A percentile compares a stretch with the other conserved stretches of the same genome.
Conservation (phyloP, 176 grass and related monocot species). For the Juncus effusus region DNA sequence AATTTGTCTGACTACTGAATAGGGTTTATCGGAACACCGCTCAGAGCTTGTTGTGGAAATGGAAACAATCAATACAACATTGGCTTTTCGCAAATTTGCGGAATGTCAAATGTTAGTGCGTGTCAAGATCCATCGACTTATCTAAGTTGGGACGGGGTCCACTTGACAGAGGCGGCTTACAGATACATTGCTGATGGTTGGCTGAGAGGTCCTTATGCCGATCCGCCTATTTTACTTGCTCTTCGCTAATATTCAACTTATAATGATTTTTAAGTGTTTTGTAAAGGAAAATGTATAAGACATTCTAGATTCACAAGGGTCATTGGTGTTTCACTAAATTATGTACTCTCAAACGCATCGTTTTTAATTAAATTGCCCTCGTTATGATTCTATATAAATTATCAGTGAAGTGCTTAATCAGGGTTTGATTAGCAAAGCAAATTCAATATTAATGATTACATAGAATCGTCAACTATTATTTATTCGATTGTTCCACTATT, state of each 20-base stretch:
- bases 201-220: constrained; percentile 67
- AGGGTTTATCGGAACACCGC: constrained; percentile 26
- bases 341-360: not conserved
- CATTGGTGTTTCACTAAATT: not conserved
- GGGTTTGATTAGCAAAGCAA: no score
- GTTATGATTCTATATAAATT: not conserved
- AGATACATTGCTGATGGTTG: constrained; percentile 56
- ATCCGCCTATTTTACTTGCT: constrained; percentile 37
- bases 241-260: not conserved
- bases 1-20: not conserved
- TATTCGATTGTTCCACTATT: no score
- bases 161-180: constrained; percentile 73
- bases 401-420: not conserved
- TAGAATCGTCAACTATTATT: no score
- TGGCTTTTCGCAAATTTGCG: constrained; percentile 53
- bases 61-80: constrained; percentile 52
- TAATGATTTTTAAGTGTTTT: no score
- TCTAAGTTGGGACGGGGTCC: constrained; percentile 77
- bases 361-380: no score
- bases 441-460: no score
- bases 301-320: not conserved
- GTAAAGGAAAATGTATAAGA: not conserved
- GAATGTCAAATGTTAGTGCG: constrained; percentile 37
- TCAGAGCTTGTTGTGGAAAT: constrained; percentile 24
- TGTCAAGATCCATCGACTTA: constrained; percentile 48